Evolutionary conservation across 1,139 yeast species (phyloP), one percentile per base, ranked within the genome.

Genomic region (Suhomyces anneliseae): DNA sequence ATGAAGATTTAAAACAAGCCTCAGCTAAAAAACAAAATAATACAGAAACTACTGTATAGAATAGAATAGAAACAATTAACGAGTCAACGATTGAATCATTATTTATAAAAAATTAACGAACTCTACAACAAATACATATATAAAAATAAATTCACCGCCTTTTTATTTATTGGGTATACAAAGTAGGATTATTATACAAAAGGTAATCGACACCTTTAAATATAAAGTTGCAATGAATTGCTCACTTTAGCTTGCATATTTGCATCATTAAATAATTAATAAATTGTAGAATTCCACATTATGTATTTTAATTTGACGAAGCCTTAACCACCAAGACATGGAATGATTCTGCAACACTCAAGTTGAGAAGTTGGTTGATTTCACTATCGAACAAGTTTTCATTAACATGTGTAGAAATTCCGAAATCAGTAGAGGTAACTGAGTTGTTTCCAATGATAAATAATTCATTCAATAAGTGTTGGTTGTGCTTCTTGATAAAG

Each of bases 301-400:
- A 19, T 19, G 6, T 19, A 19, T 19, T 6, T 19, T 6, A 44
- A 19, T 41, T 34, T 7, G 42, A 19, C n/a, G 58, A 51, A 15
- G 69, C 62, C 38, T 56, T 62, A 1, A 64, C 63, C 8, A 59
- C 61, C 40, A 64, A 56, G n/a, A 62, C 58, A 46, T 64, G 61
- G 54, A 64, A 61, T 1, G 58, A 51, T 44, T 61, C 62, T 11
- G 45, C 50, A n/a, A 58, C 44, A 52, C 68, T 61, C 42, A 57
- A 45, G 29, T 53, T 56, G 34, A 64, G 48, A 41, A 64, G 49
- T 29, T 56, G 53, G 26, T 47, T 48, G 31, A 62, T 57, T 3
- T 54, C 44, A 14, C 51, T 57, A 15, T 53, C 59, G 46, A 63
- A 62, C 24, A 61, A 40, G 3, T 36, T 31, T 19, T 47, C 50